These are phyloP conservation scores for Fagopyrum tataricum DNA, from an alignment of 148 eudicot genomes.

Conservation along the genomic window DNA sequence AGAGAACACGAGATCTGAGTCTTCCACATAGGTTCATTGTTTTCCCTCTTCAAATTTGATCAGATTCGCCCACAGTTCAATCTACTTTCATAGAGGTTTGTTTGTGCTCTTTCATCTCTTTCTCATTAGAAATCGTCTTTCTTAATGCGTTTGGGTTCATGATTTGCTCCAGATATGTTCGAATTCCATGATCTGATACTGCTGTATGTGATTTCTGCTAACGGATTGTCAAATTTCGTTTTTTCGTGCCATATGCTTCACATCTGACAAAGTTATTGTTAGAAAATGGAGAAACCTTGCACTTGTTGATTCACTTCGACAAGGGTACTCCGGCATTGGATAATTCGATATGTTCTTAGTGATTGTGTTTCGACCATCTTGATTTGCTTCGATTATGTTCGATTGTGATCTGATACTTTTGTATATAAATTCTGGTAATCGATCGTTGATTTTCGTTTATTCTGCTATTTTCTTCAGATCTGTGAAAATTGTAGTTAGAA, in stretches of 20 bases:
- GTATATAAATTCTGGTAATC: not conserved
- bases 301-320: slow-evolving; percentile 63
- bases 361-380: not conserved
- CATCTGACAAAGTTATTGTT: not conserved
- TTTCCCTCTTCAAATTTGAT: not conserved
- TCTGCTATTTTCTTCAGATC: slow-evolving; percentile 9
- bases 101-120: not conserved
- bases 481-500: not conserved
- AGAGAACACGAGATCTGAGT: slow-evolving; percentile 7
- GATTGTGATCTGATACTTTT: too few relatives aligned
- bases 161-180: not conserved
- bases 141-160: not conserved
- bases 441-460: not conserved
- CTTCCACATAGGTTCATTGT: not conserved
- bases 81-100: not conserved
- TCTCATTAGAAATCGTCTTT: not conserved
- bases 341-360: slow-evolving; percentile 36
- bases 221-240: not conserved
- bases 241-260: not conserved
- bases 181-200: slow-evolving; percentile 7
- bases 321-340: slow-evolving; percentile 79
- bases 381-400: not conserved
- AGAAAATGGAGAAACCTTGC: slow-evolving; percentile 63
- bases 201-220: not conserved
- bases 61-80: not conserved